A percentile compares a stretch with the other conserved stretches of the same genome.
phyloP scores from a whole-genome alignment of 768 basidiomycete species.

The Scleroderma bovista region DNA sequence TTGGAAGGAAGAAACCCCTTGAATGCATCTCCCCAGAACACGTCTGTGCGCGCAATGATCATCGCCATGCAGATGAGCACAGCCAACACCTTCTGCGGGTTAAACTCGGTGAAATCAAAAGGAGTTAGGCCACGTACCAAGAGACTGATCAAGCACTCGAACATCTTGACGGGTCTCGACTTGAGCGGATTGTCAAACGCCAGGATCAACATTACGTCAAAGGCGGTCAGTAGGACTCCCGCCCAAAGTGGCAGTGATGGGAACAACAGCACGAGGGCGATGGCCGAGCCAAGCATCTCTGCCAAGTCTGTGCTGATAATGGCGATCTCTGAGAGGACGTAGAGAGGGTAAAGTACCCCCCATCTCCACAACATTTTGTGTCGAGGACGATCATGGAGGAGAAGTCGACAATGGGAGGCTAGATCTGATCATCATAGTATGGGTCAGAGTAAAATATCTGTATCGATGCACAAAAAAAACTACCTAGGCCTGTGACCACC shows the following conservation, averaged over 20 bases:
- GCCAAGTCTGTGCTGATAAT: slow-evolving; percentile 78
- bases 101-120: neutral
- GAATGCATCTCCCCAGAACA: slow-evolving; percentile 73
- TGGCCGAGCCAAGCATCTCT: slow-evolving; percentile 77
- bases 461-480: slow-evolving; percentile 10
- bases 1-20: slow-evolving; percentile 72
- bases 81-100: slow-evolving; percentile 44
- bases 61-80: slow-evolving; percentile 77
- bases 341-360: slow-evolving; percentile 60
- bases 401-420: slow-evolving; percentile 58
- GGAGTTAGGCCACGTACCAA: slow-evolving; percentile 40
- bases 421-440: slow-evolving; percentile 46
- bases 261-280: slow-evolving; percentile 72
- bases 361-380: slow-evolving; percentile 53
- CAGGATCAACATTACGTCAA: slow-evolving; percentile 67
- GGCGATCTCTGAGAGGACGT: slow-evolving; percentile 59
- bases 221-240: slow-evolving; percentile 60
- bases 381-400: slow-evolving; percentile 59
- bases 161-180: slow-evolving; percentile 59
- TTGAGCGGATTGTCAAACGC: slow-evolving; percentile 65
- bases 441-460: slow-evolving; percentile 8
- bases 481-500: slow-evolving; percentile 75
- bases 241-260: slow-evolving; percentile 65
- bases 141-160: slow-evolving; percentile 58
- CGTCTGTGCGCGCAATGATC: slow-evolving; percentile 64